Evolutionary conservation across 495 filamentous ascomycete genomes (phyloP).

Genomic region (Gamarada debralockiae): DNA sequence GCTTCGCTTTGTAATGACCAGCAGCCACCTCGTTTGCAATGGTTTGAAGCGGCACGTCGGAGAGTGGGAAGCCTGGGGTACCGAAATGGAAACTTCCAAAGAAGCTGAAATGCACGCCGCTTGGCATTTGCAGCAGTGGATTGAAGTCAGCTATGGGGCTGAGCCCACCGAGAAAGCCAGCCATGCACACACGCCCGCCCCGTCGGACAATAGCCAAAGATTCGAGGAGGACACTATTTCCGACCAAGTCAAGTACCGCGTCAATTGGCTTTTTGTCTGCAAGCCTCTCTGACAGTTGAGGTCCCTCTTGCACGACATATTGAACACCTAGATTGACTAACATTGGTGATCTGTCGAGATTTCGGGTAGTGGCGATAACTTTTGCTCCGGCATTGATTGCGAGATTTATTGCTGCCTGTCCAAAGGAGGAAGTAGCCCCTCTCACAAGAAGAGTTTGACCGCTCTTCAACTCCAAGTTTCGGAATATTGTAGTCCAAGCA

Average conservation of each 20-base stretch:
- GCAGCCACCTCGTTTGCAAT: constrained; percentile 27
- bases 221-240: constrained; percentile 39
- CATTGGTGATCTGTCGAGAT: constrained; percentile 23
- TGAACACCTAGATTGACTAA: constrained; percentile 29
- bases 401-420: constrained; percentile 40
- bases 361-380: constrained; percentile 38
- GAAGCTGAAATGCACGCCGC: constrained; percentile 47
- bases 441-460: constrained; percentile 37
- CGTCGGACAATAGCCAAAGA: constrained; percentile 31
- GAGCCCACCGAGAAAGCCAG: constrained; percentile 43
- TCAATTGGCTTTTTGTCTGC: constrained; percentile 30
- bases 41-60: constrained; percentile 37
- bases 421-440: constrained; percentile 41
- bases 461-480: constrained; percentile 28
- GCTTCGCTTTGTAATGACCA: constrained; percentile 14
- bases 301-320: constrained; percentile 27
- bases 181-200: constrained; percentile 37
- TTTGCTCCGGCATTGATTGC: constrained; percentile 35
- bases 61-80: constrained; percentile 36
- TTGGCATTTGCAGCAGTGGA: constrained; percentile 41
- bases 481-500: constrained; percentile 40
- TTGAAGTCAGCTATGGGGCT: constrained; percentile 43
- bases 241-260: constrained; percentile 37
- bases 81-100: constrained; percentile 42
- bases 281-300: not conserved